A percentile compares a stretch with the other conserved stretches of the same genome.
Evolutionary conservation across 805 yeast species (phyloP).

Genomic region (Nakazawaea populi): DNA sequence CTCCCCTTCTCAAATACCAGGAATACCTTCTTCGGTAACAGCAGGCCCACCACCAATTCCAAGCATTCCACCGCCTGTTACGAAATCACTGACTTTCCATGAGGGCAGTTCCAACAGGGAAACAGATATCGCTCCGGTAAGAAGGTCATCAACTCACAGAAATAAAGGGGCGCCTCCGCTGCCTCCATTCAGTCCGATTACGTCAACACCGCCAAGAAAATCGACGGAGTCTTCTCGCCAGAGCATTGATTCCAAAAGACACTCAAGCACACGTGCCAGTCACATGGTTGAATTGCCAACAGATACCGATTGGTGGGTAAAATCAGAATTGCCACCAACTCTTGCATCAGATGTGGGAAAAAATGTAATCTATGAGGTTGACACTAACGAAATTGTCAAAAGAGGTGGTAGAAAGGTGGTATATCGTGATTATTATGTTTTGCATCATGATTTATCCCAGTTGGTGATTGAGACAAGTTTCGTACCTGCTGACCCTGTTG

Average conservation of each 20-base stretch:
- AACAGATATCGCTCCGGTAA: not conserved
- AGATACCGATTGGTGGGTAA: conserved; percentile 62
- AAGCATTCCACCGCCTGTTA: conserved; percentile 11
- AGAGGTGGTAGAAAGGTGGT: conserved; percentile 47
- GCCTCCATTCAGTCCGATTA: not conserved
- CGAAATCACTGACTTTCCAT: not conserved
- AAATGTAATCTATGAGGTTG: conserved; percentile 61
- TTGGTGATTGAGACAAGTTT: conserved; percentile 52
- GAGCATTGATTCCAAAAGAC: not conserved
- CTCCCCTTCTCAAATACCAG: conserved; percentile 6
- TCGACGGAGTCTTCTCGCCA: not conserved
- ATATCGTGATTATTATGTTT: conserved; percentile 61
- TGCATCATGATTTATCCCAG: conserved; percentile 71
- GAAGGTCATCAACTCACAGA: conserved; percentile 8
- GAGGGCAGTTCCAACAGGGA: conserved; percentile 13
- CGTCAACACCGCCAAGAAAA: not conserved
- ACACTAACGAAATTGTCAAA: conserved; percentile 46
- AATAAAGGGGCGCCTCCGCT: conserved; percentile 10
- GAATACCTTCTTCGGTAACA: conserved; percentile 13
- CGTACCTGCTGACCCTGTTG: conserved; percentile 47
- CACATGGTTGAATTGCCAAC: conserved; percentile 2
- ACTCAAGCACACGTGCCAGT: not conserved
- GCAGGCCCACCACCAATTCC: conserved; percentile 11
- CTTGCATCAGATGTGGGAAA: conserved; percentile 34
- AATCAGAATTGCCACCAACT: conserved; percentile 49